Evolutionary conservation across 202 grass and related monocot species (phyloP), one percentile per base, ranked within the genome.

Genomic region (Panicum hallii): DNA sequence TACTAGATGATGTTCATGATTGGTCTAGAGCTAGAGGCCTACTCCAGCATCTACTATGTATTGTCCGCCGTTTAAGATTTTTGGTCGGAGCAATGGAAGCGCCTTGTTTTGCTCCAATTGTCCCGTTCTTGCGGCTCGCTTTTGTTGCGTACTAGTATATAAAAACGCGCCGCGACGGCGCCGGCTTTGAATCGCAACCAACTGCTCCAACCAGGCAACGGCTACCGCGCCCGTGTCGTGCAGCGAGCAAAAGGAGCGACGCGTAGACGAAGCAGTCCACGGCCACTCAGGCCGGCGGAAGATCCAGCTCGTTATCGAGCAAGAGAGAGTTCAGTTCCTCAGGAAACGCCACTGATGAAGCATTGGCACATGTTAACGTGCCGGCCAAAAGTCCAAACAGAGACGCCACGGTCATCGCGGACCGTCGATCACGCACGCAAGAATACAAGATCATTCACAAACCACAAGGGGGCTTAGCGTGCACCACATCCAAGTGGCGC

Each of bases 91-190:
- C 58, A 34, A 61, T 45, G 49, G 40, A 32, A 44, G 32, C 42
- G n/a, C 83, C 80, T 87, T 84, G 85, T 63, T 80, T 84, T 81
- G 80, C 75, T 90, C 89, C 89, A 87, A 67, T 26, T 87, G 80
- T 63, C 80, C 23, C 60, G 44, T 69, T 83, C 80, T 5, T 54
- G 34, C 10, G 55, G 53, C 43, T 83, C 74, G 5, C 58, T 75
- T 73, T 76, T 38, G 72, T 74, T 75, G 82, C 36, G 36, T 38
- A 38, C 36, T 38, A 3, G 2, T 38, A 11, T 70, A 46, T 41
- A 12, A 54, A 84, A 83, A 80, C 75, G 20, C 60, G 23, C 46
- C 57, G 45, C 50, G 12, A 22, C 87, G 87, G 69, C 88, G 89
- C 70, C 47, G 75, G 85, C 89, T 84, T 90, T 77, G 85, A 90